Base-by-base conservation (phyloP, 2,329 filamentous ascomycete species). In the Berkeleyomyces rouxiae region DNA sequence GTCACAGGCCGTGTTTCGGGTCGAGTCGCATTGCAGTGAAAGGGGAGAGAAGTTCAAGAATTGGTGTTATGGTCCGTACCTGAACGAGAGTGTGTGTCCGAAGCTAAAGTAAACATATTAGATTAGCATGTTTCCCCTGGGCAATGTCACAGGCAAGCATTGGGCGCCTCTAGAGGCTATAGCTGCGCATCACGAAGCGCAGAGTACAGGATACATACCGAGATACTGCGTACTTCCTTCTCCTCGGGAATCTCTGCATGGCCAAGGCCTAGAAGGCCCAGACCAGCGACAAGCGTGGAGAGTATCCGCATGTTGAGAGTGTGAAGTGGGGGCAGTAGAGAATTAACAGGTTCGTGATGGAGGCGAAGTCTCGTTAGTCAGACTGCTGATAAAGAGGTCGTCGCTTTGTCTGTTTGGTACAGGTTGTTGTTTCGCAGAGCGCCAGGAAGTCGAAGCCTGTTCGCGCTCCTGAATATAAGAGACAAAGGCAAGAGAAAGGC, bases 11-110 rank as follows among this genome's bases (percentile, higher is more conserved):
- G 33, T 39, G 33, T 16, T 55, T 3, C n/a, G 44, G 49, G 47
- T 61, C 65, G 67, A 64, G 60, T 46, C 61, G 61, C 66, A 59
- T 47, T 61, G 66, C 70, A 39, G 46, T 53, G 58, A 65, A 67
- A 60, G 68, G 67, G 65, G 53, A 49, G 43, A 9, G 42, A 51
- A 60, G 63, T 58, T 63, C 58, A 59, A 57, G 62, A 33, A 36
- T 59, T 62, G 53, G 16, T 13, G 10, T 37, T 63, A 11, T 67
- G 64, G 68, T 81, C 37, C 85, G 74, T 77, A 91, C 88, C 79
- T 87, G 82, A 72, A 81, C 77, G 66, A 96, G 79, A 70, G 86
- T 92, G 75, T 96, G 91, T 70, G 91, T 95, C 71, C 89, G 84
- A 71, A 96, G 80, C 88, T 95, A 74, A 66, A 65, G 65, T 63